A percentile compares a stretch with the other conserved stretches of the same genome.
Evolutionary conservation across 768 basidiomycete genomes (phyloP).

Genomic region (Trametes punicea): DNA sequence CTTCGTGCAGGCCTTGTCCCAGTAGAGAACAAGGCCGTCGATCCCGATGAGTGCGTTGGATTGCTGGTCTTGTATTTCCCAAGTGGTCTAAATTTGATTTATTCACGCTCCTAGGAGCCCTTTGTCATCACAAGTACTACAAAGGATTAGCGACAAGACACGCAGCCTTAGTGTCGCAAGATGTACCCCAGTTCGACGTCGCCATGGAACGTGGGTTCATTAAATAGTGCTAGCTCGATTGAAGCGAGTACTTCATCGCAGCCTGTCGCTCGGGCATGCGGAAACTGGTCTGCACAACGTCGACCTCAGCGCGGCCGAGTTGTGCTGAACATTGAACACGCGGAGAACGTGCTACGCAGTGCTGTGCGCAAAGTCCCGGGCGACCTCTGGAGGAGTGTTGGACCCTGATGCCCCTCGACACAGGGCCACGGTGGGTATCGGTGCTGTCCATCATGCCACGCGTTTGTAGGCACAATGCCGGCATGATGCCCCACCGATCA

Average conservation of each 20-base stretch:
- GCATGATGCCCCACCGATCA: conserved; percentile 1
- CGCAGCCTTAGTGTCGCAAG: conserved; percentile 9
- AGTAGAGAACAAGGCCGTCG: conserved; percentile 14
- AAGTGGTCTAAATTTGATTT: conserved; percentile 9
- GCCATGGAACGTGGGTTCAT: conserved; percentile 12
- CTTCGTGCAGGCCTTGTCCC: conserved; percentile 1
- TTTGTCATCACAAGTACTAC: conserved; percentile 12
- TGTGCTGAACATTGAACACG: conserved; percentile 7
- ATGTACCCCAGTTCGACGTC: conserved; percentile 12
- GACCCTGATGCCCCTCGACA: background rate
- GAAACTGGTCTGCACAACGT: conserved; percentile 6
- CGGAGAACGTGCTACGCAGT: background rate
- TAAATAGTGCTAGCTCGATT: conserved; percentile 2
- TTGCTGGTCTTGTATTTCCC: conserved; percentile 10
- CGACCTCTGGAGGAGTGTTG: conserved; percentile 1
- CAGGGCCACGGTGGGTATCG: conserved; percentile 3
- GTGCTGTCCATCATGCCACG: conserved; percentile 12
- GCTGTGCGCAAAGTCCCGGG: background rate
- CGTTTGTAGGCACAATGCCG: conserved; percentile 8
- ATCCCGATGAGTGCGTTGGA: conserved; percentile 3
- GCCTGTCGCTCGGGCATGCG: background rate
- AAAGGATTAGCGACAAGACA: background rate
- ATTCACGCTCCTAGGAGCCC: background rate
- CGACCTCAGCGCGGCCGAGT: conserved; percentile 2
- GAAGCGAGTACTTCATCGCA: background rate